Conservation (phyloP, 371 early-diverging fungal species). For the Parasitella parasitica region DNA sequence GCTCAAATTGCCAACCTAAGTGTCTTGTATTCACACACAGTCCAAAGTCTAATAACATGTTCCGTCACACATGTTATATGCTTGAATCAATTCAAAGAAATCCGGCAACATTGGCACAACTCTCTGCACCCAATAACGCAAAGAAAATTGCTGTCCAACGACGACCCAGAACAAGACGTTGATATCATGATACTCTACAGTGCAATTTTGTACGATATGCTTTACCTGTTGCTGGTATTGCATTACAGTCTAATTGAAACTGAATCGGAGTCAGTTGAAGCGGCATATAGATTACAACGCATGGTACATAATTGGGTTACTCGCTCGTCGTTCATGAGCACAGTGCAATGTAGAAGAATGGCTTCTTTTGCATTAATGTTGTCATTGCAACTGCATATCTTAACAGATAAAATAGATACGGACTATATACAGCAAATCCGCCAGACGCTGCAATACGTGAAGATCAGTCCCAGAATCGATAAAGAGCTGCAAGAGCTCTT, state of each 20-base stretch:
- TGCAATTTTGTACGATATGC: constrained; percentile 23
- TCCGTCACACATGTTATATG: constrained; percentile 14
- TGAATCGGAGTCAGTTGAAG: constrained; percentile 14
- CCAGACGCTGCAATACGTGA: neutral
- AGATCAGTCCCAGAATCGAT: constrained; percentile 11
- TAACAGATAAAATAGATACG: constrained; percentile 6
- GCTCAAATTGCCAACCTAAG: constrained; percentile 21
- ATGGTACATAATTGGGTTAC: constrained; percentile 19
- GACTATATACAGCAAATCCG: constrained; percentile 15
- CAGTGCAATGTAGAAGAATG: constrained; percentile 21
- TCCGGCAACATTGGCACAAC: constrained; percentile 24
- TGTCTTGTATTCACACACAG: constrained; percentile 19
- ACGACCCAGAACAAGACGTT: constrained; percentile 3
- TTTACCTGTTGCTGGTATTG: constrained; percentile 13
- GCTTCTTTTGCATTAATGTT: constrained; percentile 18
- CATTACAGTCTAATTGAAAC: constrained; percentile 3
- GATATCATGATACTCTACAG: constrained; percentile 19
- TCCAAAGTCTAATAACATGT: constrained; percentile 13
- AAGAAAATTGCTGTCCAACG: neutral
- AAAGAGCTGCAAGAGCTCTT: constrained; percentile 9
- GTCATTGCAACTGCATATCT: constrained; percentile 14
- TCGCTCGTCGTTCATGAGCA: constrained; percentile 4
- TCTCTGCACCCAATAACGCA: constrained; percentile 14
- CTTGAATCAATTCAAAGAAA: constrained; percentile 17
- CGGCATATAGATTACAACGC: constrained; percentile 18